A percentile compares a stretch with the other conserved stretches of the same genome.
phyloP scores from a whole-genome alignment of 805 yeast genomes.

The Teunomyces pallodes region DNA sequence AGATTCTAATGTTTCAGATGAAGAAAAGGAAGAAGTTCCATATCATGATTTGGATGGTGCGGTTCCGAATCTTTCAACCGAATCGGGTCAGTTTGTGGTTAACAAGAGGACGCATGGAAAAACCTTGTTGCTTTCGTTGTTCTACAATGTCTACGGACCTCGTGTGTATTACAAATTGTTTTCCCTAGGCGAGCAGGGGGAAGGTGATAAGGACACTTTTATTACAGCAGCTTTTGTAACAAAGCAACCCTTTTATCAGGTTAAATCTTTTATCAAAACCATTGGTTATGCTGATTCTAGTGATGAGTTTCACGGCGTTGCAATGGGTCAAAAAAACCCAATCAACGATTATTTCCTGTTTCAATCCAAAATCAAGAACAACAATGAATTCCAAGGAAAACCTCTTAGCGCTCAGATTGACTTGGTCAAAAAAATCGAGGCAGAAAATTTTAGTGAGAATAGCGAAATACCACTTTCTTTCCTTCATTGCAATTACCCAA shows the following conservation, averaged over 20 bases:
- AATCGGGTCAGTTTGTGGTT: conserved; percentile 64
- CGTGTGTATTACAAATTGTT: conserved; percentile 56
- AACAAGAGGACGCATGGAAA: conserved; percentile 56
- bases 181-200: conserved; percentile 48
- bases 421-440: conserved; percentile 14
- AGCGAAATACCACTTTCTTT: conserved; percentile 24
- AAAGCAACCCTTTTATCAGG: conserved; percentile 21
- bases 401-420: conserved; percentile 25
- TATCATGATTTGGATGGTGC: conserved; percentile 67
- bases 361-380: conserved; percentile 6
- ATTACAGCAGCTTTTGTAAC: conserved; percentile 17
- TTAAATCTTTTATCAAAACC: conserved; percentile 38
- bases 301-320: conserved; percentile 32
- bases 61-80: conserved; percentile 66
- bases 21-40: conserved; percentile 27
- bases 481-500: conserved; percentile 37
- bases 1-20: conserved; percentile 8
- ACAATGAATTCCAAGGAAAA: conserved; percentile 4
- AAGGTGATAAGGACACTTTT: conserved; percentile 22
- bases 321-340: conserved; percentile 17
- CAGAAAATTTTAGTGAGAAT: conserved; percentile 17
- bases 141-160: conserved; percentile 67
- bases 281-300: conserved; percentile 25
- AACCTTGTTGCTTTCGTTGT: conserved; percentile 57
- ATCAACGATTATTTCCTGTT: conserved; percentile 8